Conservation (phyloP, 257 asterid species). For the Gentiana straminea region DNA sequence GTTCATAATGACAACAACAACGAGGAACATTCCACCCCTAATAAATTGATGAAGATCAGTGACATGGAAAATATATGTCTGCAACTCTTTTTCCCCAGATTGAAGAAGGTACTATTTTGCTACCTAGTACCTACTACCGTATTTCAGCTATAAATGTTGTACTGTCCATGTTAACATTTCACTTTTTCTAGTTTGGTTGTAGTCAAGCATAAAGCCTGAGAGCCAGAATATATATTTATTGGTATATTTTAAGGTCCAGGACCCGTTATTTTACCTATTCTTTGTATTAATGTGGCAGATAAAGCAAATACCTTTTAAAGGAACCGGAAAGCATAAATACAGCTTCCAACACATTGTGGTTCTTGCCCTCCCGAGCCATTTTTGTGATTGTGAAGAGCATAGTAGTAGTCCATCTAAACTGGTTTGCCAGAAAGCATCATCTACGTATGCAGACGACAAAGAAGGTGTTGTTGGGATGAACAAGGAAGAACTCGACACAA, state of each 20-base stretch:
- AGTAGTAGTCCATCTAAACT: constrained; percentile 27
- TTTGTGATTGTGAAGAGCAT: constrained; percentile 92
- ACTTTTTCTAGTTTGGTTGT: no score
- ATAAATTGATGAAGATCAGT: constrained; percentile 23
- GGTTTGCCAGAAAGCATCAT: constrained; percentile 20
- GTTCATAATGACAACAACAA: constrained; percentile 18
- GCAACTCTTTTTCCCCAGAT: constrained; percentile 58
- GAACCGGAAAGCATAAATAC: constrained; percentile 93
- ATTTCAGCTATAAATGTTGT: no score
- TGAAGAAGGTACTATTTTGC: constrained; percentile 47
- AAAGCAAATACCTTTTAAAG: constrained; percentile 62
- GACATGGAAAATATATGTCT: constrained; percentile 48
- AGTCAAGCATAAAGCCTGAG: no score
- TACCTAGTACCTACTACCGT: not conserved
- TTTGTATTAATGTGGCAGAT: no score
- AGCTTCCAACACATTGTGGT: constrained; percentile 82
- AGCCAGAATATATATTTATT: no score
- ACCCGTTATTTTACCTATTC: no score
- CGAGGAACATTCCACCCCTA: constrained; percentile 22
- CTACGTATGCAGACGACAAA: constrained; percentile 16
- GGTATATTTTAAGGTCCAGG: no score
- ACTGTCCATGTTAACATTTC: no score
- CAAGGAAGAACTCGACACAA: constrained; percentile 64
- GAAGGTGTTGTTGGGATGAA: constrained; percentile 39
- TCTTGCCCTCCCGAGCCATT: constrained; percentile 60